Evolutionary conservation across 805 yeast species (phyloP), one percentile per base, ranked within the genome.

Genomic region (Alloascoidea africana): DNA sequence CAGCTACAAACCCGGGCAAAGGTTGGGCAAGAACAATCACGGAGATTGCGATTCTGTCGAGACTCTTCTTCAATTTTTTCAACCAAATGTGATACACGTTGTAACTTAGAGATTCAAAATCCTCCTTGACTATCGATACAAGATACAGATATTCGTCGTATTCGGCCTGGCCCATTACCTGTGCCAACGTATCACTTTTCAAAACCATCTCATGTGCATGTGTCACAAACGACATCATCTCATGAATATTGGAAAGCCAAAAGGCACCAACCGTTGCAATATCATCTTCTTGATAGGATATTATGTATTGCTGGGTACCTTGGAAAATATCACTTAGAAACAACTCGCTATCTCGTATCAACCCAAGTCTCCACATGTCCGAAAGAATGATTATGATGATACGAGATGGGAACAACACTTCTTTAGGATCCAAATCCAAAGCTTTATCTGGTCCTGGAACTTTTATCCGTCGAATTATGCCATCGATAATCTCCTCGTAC

Each of bases 281-380:
- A 47, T 80, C 86, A 39, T 75, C 83, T 37, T 82, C 89, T 50
- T 80, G 80, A 52, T 81, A 65, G 2, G 63, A 55, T 13, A 77
- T 67, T 11, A 82, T 89, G 44, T 78, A 76, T 34, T 66, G 68
- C 59, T 82, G 94, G 44, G 82, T 80, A 2, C 79, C 79, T 6
- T 80, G 68, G 44, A 82, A 64, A 2, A 81, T 86, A 55, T 80
- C 87, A 32, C 91, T 91, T 40, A 82, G 59, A 53, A 82, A 82
- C 36, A 73, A 78, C 58, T 82, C 94, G 54, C 84, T 74, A 54
- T 82, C 87, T 41, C 76, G 73, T 3, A 91, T 82, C 47, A 82
- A 65, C 1, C 93, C 93, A 33, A 82, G 63, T 62, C 93, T 73
- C 94, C 94, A 82, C 94, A 82, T 82, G 53, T 82, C 93, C 54